Conservation (phyloP, 352 stramenopile species). For the Thalassiosira mediterranea region DNA sequence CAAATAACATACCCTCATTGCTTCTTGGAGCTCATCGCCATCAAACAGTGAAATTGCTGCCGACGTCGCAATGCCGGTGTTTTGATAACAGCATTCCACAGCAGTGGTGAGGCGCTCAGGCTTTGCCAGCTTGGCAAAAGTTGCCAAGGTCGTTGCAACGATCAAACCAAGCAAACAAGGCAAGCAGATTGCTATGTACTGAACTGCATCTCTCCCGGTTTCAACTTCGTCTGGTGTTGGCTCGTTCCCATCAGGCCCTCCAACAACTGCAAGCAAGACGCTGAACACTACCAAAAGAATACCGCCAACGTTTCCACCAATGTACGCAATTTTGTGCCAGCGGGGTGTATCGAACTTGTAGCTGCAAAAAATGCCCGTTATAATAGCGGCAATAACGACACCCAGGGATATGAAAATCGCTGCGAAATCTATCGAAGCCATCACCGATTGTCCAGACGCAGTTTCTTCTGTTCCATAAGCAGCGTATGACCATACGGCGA, state of each 20-base stretch:
- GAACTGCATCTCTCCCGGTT: constrained; percentile 19
- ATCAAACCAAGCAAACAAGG: constrained; percentile 66
- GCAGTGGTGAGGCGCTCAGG: constrained; percentile 73
- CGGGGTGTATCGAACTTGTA: constrained; percentile 19
- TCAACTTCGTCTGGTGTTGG: constrained; percentile 39
- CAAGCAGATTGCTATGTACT: constrained; percentile 69
- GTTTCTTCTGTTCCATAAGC: constrained; percentile 50
- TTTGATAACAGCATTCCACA: constrained; percentile 83
- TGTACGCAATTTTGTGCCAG: constrained; percentile 23
- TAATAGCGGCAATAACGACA: constrained; percentile 71
- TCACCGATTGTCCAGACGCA: constrained; percentile 13
- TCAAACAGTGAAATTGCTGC: constrained; percentile 62
- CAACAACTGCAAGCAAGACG: constrained; percentile 38
- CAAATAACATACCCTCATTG: constrained; percentile 40
- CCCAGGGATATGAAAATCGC: constrained; percentile 59
- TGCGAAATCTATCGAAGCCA: constrained; percentile 61
- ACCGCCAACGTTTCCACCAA: constrained; percentile 67
- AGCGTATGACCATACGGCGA: constrained; percentile 64
- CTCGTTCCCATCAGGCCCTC: not conserved
- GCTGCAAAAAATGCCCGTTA: constrained; percentile 49
- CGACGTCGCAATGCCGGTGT: constrained; percentile 80
- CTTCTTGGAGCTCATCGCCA: constrained; percentile 28
- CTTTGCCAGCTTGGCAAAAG: constrained; percentile 60
- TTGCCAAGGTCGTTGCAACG: constrained; percentile 53
- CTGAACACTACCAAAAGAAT: constrained; percentile 68